Base-by-base conservation (phyloP, 768 basidiomycete species). In the Naganishia vishniacii region DNA sequence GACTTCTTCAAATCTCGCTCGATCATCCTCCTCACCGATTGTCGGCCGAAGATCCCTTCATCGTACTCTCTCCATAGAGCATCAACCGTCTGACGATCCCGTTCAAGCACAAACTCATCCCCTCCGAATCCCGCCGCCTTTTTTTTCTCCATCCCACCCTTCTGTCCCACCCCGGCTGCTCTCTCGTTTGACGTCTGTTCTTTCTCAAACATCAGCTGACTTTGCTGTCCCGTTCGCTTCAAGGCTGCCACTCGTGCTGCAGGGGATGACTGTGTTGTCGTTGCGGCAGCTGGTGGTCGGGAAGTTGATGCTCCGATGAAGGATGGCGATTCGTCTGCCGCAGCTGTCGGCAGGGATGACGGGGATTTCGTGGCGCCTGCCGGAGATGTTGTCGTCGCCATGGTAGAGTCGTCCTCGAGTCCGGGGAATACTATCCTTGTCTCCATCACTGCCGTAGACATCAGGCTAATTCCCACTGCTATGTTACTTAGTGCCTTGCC, bases 151-250 rank as follows among this genome's bases (percentile, higher is more conserved):
- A 20, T 9, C 9, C 9, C 18, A 8, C n/a, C n/a, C 23, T 48
- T 12, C 42, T n/a, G 37, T 16, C 18, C 64, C 68, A 37, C 25
- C 70, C 70, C 71, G 71, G 67, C 70, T 70, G 11, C 68, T 48
- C 31, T 71, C 68, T 45, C 70, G 29, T 28, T 68, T 20, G 42
- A 68, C 29, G 68, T 20, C 6, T 67, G 70, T 5, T 41, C 40
- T 3, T 44, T 18, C 18, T 44, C 42, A 20, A 44, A 44, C 42
- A 44, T 44, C 42, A 44, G 5, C 13, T 5, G 18, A 44, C 42
- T 18, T 44, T 44, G 42, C 18, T 44, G 42, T 8, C 42, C 42
- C 9, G 18, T n/a, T 44, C 18, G 9, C 42, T 44, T 44, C 42
- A 44, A 9, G 42, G 42, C 42, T 5, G 42, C 42, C n/a, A 44